Conservation (phyloP, 768 basidiomycete species). For the Tylopilus felleus region DNA sequence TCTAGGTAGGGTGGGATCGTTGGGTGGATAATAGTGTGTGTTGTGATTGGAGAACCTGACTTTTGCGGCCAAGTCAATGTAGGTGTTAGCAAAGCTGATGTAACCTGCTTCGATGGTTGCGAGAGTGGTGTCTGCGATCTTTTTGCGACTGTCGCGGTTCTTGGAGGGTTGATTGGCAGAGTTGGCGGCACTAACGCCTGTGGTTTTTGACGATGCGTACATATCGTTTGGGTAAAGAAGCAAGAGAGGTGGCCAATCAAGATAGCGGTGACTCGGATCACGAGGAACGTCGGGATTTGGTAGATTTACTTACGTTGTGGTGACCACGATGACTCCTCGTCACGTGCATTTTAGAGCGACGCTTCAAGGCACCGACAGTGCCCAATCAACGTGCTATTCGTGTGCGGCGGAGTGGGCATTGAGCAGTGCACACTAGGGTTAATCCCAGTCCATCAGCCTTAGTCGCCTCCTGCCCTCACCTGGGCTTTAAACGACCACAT, state of each 20-base stretch:
- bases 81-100: slow-evolving; percentile 28
- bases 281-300: neutral
- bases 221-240: neutral
- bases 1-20: slow-evolving; percentile 41
- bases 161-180: neutral
- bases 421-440: no score
- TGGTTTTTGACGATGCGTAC: neutral
- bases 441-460: no score
- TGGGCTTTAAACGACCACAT: neutral
- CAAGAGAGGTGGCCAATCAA: neutral
- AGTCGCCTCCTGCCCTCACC: neutral
- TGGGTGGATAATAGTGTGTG: slow-evolving; percentile 52
- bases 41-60: slow-evolving; percentile 35
- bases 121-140: slow-evolving; percentile 52
- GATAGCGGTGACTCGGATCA: neutral
- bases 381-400: no score
- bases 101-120: slow-evolving; percentile 46
- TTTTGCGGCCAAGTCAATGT: slow-evolving; percentile 35
- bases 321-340: no score
- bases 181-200: neutral
- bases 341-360: no score
- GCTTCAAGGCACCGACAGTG: no score
- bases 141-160: slow-evolving; percentile 22
- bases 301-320: no score
- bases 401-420: no score